Evolutionary conservation across 805 yeast species (phyloP), one percentile per base, ranked within the genome.

Genomic region (Ogataea zsoltii): DNA sequence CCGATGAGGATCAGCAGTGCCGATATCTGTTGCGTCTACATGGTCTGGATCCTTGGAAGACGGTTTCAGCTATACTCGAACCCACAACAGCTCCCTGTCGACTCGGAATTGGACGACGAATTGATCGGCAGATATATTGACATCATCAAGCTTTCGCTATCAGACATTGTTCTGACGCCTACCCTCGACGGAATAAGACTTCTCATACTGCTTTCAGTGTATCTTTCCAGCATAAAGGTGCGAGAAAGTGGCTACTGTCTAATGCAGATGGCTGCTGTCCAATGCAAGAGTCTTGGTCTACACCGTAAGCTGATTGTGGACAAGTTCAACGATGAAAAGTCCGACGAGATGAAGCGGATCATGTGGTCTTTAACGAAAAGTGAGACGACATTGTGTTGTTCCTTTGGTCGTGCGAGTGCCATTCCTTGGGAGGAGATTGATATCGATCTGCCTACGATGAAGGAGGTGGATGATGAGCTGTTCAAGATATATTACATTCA

Each of bases 221-320:
- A 76, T 55, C 49, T 76, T 33, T 74, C 74, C 35, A 65, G 75
- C 37, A 66, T 66, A 19, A 72, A 69, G 50, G 71, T 72, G 33
- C 65, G 79, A 46, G 80, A 76, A 46, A 68, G 75, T 40, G 75
- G 77, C 0, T 76, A 75, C 68, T 70, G 74, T 49, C 49, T 76
- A 37, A 59, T 74, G 57, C 75, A 76, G 34, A 46, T 74, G 36
- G 79, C 80, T 7, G 66, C 74, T 1, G 62, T 76, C 41, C 80
- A 76, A 55, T 69, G 75, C 1, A 65, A 70, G 23, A 66, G 77
- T n/a, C 55, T 76, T n/a, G 80, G 80, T 0, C 56, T 75, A 2
- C 78, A 76, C 53, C 62, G 74, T 41, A 66, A 62, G 37, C 57
- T 68, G 23, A 67, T 68, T 26, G 68, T 66, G 7, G 57, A 62